These are phyloP conservation scores for Phytophthora niederhauseri DNA, from an alignment of 352 stramenopile species.

Conservation along the genomic window DNA sequence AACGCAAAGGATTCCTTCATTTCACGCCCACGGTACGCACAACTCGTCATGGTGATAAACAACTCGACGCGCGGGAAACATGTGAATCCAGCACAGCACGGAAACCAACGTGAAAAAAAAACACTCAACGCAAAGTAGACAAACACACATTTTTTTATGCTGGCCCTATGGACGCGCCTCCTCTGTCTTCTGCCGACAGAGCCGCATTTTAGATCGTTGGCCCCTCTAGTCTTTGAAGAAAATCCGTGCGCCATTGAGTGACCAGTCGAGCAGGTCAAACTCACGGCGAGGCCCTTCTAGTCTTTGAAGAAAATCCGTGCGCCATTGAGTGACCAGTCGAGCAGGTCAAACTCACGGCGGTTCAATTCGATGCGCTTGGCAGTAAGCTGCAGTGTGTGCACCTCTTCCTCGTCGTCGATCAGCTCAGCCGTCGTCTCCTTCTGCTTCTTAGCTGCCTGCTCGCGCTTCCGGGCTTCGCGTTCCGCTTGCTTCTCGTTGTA, in stretches of 20 bases:
- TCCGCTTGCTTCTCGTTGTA: constrained; percentile 88
- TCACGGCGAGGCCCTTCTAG: constrained; percentile 67
- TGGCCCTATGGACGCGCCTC: neutral
- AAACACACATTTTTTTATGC: neutral
- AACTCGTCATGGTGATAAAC: neutral
- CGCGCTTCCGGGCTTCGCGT: constrained; percentile 74
- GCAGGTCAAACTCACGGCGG: constrained; percentile 88
- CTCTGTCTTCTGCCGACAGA: constrained; percentile 27
- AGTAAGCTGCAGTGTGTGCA: constrained; percentile 87
- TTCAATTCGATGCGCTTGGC: constrained; percentile 89
- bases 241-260: constrained; percentile 90
- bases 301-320: constrained; percentile 94
- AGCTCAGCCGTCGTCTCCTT: constrained; percentile 86
- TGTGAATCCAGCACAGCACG: neutral
- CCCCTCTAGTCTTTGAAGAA: constrained; percentile 90
- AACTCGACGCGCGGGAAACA: neutral
- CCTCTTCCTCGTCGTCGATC: constrained; percentile 89
- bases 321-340: constrained; percentile 92
- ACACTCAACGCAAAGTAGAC: neutral
- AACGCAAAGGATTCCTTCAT: too few relatives aligned
- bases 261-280: constrained; percentile 92
- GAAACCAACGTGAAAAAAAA: neutral
- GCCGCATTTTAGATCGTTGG: neutral
- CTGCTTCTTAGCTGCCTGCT: constrained; percentile 80
- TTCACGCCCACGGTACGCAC: neutral